Percentiles rank a stretch among this genome's conserved stretches.
These are phyloP conservation scores for Termitomyces sp. DNA, from an alignment of 768 basidiomycete species.

Conservation along the genomic window DNA sequence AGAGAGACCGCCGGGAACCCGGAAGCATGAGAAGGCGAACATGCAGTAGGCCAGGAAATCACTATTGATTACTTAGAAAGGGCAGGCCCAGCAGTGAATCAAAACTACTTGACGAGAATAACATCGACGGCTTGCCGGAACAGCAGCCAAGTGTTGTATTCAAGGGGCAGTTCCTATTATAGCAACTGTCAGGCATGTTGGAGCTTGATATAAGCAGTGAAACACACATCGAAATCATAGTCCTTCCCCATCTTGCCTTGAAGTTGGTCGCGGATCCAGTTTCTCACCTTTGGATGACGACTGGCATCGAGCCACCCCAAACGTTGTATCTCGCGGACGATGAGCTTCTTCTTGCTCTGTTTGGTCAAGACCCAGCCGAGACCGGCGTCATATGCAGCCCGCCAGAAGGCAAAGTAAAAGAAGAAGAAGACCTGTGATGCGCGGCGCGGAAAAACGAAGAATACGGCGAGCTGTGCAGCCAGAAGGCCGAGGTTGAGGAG, in stretches of 20 bases:
- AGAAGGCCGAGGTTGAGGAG: slow-evolving; percentile 78
- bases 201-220: neutral
- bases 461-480: slow-evolving; percentile 71
- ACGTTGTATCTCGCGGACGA: slow-evolving; percentile 72
- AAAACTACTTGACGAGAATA: slow-evolving; percentile 86
- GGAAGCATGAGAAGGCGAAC: slow-evolving; percentile 92
- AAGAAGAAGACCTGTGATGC: slow-evolving; percentile 68
- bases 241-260: slow-evolving; percentile 92
- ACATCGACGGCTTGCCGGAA: slow-evolving; percentile 96
- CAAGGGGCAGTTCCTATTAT: slow-evolving; percentile 76
- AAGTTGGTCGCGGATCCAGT: slow-evolving; percentile 85
- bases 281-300: slow-evolving; percentile 53
- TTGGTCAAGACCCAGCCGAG: slow-evolving; percentile 91
- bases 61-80: slow-evolving; percentile 32
- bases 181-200: slow-evolving; percentile 2
- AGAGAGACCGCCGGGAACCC: slow-evolving; percentile 77
- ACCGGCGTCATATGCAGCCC: slow-evolving; percentile 86
- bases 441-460: slow-evolving; percentile 53
- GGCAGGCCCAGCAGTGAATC: neutral
- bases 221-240: slow-evolving; percentile 76
- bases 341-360: slow-evolving; percentile 95
- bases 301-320: slow-evolving; percentile 86
- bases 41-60: slow-evolving; percentile 94
- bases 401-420: slow-evolving; percentile 90
- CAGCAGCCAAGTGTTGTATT: slow-evolving; percentile 95